A percentile compares a stretch with the other conserved stretches of the same genome.
phyloP scores from a whole-genome alignment of 140 eudicot genomes.

The Anethum foeniculum region DNA sequence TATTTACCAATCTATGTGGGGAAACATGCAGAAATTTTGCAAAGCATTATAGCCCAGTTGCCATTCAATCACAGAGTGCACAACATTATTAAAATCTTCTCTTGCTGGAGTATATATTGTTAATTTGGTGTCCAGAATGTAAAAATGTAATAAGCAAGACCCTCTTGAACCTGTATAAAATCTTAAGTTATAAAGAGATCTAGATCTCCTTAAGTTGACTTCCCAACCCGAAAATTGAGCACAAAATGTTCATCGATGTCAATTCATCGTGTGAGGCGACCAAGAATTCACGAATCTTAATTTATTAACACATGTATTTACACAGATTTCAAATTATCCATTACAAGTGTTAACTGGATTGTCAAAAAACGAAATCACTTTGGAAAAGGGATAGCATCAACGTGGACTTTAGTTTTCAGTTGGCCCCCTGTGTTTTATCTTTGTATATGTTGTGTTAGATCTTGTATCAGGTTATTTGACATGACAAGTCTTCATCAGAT shows the following conservation, averaged over 20 bases:
- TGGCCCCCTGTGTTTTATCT: not conserved
- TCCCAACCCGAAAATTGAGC: too few species aligned
- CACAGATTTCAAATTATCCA: too few species aligned
- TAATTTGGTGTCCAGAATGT: not conserved
- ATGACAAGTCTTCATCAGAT: conserved; percentile 6
- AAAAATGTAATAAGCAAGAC: not conserved
- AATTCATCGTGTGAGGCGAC: not conserved
- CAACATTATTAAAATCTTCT: not conserved
- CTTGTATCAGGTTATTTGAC: conserved; percentile 2
- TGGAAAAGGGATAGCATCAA: not conserved
- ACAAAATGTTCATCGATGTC: not conserved
- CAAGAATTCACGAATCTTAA: too few species aligned
- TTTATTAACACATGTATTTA: too few species aligned
- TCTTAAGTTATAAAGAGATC: too few species aligned
- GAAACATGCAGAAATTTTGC: too few species aligned
- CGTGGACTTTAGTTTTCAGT: not conserved
- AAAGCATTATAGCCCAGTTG: not conserved
- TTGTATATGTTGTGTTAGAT: not conserved
- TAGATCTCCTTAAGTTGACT: too few species aligned
- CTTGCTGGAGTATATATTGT: not conserved
- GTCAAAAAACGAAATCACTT: not conserved
- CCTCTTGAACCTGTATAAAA: not conserved
- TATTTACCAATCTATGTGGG: not conserved
- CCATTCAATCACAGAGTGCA: not conserved
- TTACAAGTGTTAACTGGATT: not conserved